Percentiles rank a stretch among this genome's conserved stretches.
These are phyloP conservation scores for Pyrrhoderma noxium DNA, from an alignment of 1,284 basidiomycete genomes.

Conservation along the genomic window DNA sequence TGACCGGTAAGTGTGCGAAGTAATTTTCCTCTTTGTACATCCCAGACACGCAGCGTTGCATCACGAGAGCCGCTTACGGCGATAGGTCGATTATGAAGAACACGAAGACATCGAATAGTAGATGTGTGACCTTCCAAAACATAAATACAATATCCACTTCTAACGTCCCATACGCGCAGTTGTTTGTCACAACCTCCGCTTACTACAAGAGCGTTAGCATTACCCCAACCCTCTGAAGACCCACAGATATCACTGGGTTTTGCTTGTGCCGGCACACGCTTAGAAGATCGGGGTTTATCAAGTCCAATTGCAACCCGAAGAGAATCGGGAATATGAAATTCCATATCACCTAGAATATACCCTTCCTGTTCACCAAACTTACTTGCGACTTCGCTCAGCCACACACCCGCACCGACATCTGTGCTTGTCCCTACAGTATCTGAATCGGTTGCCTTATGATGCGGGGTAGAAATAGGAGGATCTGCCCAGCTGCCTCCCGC, in stretches of 20 bases:
- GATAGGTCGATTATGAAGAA: slow-evolving; percentile 81
- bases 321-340: slow-evolving; percentile 26
- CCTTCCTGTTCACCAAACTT: slow-evolving; percentile 8
- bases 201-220: slow-evolving; percentile 68
- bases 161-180: slow-evolving; percentile 87
- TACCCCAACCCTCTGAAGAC: slow-evolving; percentile 59
- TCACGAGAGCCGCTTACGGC: slow-evolving; percentile 90
- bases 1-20: slow-evolving; percentile 77
- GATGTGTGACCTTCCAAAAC: slow-evolving; percentile 81
- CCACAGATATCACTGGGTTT: slow-evolving; percentile 60
- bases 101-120: slow-evolving; percentile 88
- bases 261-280: slow-evolving; percentile 20
- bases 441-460: not conserved
- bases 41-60: slow-evolving; percentile 86
- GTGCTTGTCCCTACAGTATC: slow-evolving; percentile 4
- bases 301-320: slow-evolving; percentile 31
- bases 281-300: slow-evolving; percentile 21
- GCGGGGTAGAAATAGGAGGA: slow-evolving; percentile 13
- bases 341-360: slow-evolving; percentile 18
- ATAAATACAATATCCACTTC: slow-evolving; percentile 80
- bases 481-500: slow-evolving; percentile 27
- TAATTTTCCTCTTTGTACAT: slow-evolving; percentile 72
- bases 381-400: slow-evolving; percentile 10
- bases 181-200: slow-evolving; percentile 90
- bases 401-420: slow-evolving; percentile 13